Evolutionary conservation across 371 early-diverging fungal species (phyloP).

Genomic region (Batkoa obscura): DNA sequence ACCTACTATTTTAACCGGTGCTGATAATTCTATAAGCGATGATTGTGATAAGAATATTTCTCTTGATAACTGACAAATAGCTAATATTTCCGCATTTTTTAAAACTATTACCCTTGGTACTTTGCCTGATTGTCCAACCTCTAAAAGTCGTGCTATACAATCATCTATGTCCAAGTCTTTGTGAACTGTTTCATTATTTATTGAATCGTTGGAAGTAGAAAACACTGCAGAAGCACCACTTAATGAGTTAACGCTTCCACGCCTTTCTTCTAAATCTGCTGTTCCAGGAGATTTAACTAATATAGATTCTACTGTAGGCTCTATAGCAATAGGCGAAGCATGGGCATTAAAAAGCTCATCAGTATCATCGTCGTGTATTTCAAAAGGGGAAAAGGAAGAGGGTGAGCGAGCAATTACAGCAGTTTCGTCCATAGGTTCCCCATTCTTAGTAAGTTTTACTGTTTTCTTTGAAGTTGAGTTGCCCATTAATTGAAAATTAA

Average conservation of each 20-base stretch:
- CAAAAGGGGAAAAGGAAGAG: too few species aligned
- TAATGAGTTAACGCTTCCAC: background rate
- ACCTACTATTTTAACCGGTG: conserved; percentile 90
- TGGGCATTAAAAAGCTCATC: too few species aligned
- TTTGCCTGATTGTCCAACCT: conserved; percentile 57
- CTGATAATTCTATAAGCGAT: conserved; percentile 80
- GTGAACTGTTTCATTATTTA: background rate
- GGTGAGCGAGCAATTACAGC: too few species aligned
- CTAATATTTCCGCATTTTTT: conserved; percentile 62
- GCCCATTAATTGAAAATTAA: too few species aligned
- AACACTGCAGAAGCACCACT: background rate
- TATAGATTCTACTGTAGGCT: background rate
- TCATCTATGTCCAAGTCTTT: conserved; percentile 60
- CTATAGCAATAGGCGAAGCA: too few species aligned
- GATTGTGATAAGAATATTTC: conserved; percentile 89
- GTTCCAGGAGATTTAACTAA: background rate
- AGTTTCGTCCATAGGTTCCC: too few species aligned
- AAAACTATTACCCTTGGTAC: conserved; percentile 31
- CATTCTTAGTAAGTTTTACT: too few species aligned
- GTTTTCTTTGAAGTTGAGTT: too few species aligned
- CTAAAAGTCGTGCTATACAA: conserved; percentile 60
- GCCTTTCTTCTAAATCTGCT: background rate
- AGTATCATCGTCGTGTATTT: too few species aligned
- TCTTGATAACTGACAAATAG: conserved; percentile 69
- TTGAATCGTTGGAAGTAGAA: background rate